A percentile compares a stretch with the other conserved stretches of the same genome.
Evolutionary conservation across 371 early-diverging fungal genomes (phyloP).

Genomic region (Mortierella sp.): DNA sequence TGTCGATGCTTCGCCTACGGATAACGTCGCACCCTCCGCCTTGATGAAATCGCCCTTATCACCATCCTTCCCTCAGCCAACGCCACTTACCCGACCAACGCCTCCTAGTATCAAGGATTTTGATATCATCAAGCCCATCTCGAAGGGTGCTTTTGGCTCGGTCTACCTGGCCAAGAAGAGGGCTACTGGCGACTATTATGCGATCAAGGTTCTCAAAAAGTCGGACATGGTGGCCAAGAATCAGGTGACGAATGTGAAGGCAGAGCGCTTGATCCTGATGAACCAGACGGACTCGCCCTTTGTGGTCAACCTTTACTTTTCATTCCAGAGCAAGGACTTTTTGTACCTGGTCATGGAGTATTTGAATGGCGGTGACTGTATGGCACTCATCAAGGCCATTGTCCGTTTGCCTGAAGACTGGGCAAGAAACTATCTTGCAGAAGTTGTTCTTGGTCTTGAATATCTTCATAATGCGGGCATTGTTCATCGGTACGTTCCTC

Average conservation of each 20-base stretch:
- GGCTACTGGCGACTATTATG: constrained; percentile 87
- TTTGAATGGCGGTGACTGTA: constrained; percentile 96
- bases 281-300: constrained; percentile 90
- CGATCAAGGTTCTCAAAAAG: constrained; percentile 91
- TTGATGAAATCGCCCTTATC: constrained; percentile 48
- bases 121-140: constrained; percentile 92
- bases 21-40: constrained; percentile 22
- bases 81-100: constrained; percentile 58
- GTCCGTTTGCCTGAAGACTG: constrained; percentile 90
- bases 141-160: constrained; percentile 92
- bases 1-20: constrained; percentile 44
- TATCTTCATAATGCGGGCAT: constrained; percentile 89
- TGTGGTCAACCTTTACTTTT: constrained; percentile 93
- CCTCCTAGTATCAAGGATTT: constrained; percentile 89
- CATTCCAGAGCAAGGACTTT: constrained; percentile 93
- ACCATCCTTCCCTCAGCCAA: constrained; percentile 61
- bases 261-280: constrained; percentile 87
- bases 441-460: constrained; percentile 92
- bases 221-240: constrained; percentile 94
- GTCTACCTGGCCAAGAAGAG: constrained; percentile 89
- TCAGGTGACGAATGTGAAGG: constrained; percentile 90
- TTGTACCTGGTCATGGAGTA: constrained; percentile 97
- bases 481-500: constrained; percentile 79
- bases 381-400: constrained; percentile 87
- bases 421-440: constrained; percentile 93